Percentiles rank a stretch among this genome's conserved stretches.
These are phyloP conservation scores for Fusarium piperis DNA, from an alignment of 2,329 filamentous ascomycete genomes.

Conservation along the genomic window DNA sequence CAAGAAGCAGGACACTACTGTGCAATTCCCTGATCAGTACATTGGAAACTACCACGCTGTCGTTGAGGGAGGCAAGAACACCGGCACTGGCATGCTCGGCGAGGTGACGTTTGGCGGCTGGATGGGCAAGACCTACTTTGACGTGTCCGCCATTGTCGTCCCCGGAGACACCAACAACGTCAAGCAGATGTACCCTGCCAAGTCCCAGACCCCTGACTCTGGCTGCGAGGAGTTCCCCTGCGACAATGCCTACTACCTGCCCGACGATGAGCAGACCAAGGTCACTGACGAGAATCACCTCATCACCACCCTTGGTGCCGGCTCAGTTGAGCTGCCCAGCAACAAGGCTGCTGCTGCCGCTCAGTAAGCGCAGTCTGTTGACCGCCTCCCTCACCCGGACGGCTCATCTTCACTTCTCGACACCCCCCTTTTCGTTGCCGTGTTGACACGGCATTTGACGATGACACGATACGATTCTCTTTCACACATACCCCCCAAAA, in stretches of 20 bases:
- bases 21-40: conserved; percentile 56
- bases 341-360: conserved; percentile 1
- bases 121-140: conserved; percentile 62
- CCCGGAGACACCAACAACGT: conserved; percentile 60
- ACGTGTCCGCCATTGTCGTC: conserved; percentile 68
- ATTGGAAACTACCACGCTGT: conserved; percentile 63
- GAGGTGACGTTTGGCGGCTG: conserved; percentile 62
- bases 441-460: conserved; percentile 42
- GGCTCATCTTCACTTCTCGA: conserved; percentile 22
- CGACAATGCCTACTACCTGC: conserved; percentile 62
- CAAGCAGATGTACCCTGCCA: conserved; percentile 63
- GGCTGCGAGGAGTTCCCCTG: conserved; percentile 65
- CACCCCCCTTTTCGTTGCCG: conserved; percentile 24
- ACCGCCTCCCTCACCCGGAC: conserved; percentile 17
- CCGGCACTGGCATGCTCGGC: conserved; percentile 61
- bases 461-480: conserved; percentile 39
- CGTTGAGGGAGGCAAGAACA: conserved; percentile 54
- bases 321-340: conserved; percentile 31
- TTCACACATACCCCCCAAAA: conserved; percentile 40
- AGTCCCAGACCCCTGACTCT: conserved; percentile 51
- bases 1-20: conserved; percentile 50
- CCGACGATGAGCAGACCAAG: conserved; percentile 67
- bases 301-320: conserved; percentile 60
- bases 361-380: conserved; percentile 17
- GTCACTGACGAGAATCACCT: conserved; percentile 58